Percentiles rank a stretch among this genome's conserved stretches.
These are phyloP conservation scores for Beauveria varroae DNA, from an alignment of 2,329 filamentous ascomycete species.

Conservation along the genomic window DNA sequence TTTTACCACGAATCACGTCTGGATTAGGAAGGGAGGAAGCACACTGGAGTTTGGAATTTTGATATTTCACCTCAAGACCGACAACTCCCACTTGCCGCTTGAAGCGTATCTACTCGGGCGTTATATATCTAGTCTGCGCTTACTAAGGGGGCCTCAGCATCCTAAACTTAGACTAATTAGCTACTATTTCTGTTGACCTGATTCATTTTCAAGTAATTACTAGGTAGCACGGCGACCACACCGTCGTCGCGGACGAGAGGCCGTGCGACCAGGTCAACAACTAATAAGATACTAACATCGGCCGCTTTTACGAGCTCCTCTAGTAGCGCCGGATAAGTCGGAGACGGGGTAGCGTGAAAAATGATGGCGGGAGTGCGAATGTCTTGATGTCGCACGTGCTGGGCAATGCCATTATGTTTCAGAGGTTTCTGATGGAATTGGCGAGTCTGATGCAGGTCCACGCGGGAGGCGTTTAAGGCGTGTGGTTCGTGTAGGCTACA, in stretches of 20 bases:
- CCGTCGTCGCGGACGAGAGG: constrained; percentile 21
- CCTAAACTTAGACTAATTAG: too few relatives aligned
- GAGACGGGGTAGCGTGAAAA: constrained; percentile 17
- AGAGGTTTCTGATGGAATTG: constrained; percentile 72
- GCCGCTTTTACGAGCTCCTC: constrained; percentile 65
- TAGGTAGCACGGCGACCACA: too few relatives aligned
- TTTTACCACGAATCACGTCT: neutral
- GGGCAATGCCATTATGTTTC: constrained; percentile 71
- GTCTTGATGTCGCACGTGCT: constrained; percentile 70
- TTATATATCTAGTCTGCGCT: too few relatives aligned
- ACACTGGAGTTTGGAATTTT: neutral
- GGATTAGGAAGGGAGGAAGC: neutral
- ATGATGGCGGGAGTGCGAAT: constrained; percentile 25
- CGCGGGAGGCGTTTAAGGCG: constrained; percentile 68
- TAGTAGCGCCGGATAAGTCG: constrained; percentile 43
- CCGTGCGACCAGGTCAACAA: constrained; percentile 47
- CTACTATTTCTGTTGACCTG: too few relatives aligned
- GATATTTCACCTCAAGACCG: neutral
- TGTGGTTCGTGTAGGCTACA: constrained; percentile 43
- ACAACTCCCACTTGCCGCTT: neutral
- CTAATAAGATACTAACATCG: constrained; percentile 40
- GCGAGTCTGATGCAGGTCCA: constrained; percentile 68
- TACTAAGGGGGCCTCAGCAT: too few relatives aligned
- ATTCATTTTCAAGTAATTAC: too few relatives aligned
- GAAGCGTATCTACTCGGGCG: too few relatives aligned